These are phyloP conservation scores for Sporobolus alterniflorus DNA, from an alignment of 202 grass and related monocot genomes.

Conservation along the genomic window DNA sequence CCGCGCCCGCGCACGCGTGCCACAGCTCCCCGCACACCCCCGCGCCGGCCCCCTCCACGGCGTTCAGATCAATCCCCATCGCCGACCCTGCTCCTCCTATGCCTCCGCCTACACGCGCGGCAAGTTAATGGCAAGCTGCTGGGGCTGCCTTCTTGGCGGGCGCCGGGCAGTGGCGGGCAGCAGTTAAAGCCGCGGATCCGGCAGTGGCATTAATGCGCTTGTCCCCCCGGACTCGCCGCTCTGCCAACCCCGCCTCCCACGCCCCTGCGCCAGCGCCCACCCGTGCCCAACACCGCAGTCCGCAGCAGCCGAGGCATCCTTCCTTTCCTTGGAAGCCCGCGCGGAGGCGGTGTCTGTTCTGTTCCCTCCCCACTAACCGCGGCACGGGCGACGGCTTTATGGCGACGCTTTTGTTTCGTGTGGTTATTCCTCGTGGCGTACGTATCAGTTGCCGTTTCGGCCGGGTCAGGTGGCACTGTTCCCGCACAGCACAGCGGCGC, in stretches of 20 bases:
- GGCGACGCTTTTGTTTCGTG: background rate
- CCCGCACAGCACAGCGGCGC: background rate
- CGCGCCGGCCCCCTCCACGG: slow-evolving; percentile 50
- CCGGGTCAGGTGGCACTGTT: background rate
- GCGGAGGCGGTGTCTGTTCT: background rate
- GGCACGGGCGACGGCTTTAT: slow-evolving; percentile 28
- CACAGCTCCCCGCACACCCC: slow-evolving; percentile 78
- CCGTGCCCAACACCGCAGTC: slow-evolving; percentile 6
- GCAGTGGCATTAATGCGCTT: slow-evolving; percentile 34
- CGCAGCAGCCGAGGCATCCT: background rate
- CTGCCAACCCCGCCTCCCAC: slow-evolving; percentile 18
- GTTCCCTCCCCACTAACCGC: background rate
- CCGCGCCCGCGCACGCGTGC: slow-evolving; percentile 82
- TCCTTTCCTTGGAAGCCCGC: background rate
- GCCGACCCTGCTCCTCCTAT: background rate
- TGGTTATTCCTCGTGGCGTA: background rate
- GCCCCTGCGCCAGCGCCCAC: slow-evolving; percentile 17
- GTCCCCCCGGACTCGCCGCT: background rate
- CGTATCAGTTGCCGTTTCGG: background rate
- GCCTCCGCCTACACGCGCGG: background rate
- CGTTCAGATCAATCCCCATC: slow-evolving; percentile 85
- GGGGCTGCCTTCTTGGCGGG: background rate
- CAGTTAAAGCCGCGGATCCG: slow-evolving; percentile 29
- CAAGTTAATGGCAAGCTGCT: background rate
- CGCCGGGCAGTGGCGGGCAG: background rate